Percentiles rank a stretch among this genome's conserved stretches.
Conservation (phyloP, 306 rosid genomes). For the Fagus crenata region DNA sequence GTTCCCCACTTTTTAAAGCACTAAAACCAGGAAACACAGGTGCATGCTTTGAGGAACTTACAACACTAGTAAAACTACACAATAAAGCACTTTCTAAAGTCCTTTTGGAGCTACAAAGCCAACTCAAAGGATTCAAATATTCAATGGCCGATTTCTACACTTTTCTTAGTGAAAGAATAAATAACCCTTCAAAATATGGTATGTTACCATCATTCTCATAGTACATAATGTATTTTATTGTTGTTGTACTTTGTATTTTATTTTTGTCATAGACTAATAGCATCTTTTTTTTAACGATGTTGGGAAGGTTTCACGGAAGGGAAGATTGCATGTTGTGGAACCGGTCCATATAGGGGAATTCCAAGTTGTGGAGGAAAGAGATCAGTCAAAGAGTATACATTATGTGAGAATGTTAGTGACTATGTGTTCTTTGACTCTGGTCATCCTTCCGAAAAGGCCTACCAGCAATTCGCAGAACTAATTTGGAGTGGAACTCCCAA, state of each 20-base stretch:
- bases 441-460: conserved; percentile 39
- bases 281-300: neutral
- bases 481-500: conserved; percentile 38
- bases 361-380: conserved; percentile 47
- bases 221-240: too few species aligned
- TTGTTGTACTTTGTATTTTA: too few species aligned
- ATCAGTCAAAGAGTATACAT: conserved; percentile 24
- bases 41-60: conserved; percentile 22
- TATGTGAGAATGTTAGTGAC: conserved; percentile 36
- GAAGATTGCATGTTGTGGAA: conserved; percentile 46
- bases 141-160: neutral
- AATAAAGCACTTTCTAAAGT: conserved; percentile 20
- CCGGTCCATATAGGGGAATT: conserved; percentile 44
- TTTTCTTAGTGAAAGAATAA: neutral
- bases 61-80: conserved; percentile 28
- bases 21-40: conserved; percentile 12
- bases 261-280: too few species aligned
- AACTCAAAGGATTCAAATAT: neutral
- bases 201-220: neutral
- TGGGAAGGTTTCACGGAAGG: conserved; percentile 43
- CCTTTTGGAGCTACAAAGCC: conserved; percentile 12
- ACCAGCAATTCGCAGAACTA: conserved; percentile 34
- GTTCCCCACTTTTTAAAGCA: conserved; percentile 19
- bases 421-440: conserved; percentile 42
- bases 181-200: neutral